Base-by-base conservation (phyloP, 2,329 filamentous ascomycete genomes). In the Colletotrichum godetiae region DNA sequence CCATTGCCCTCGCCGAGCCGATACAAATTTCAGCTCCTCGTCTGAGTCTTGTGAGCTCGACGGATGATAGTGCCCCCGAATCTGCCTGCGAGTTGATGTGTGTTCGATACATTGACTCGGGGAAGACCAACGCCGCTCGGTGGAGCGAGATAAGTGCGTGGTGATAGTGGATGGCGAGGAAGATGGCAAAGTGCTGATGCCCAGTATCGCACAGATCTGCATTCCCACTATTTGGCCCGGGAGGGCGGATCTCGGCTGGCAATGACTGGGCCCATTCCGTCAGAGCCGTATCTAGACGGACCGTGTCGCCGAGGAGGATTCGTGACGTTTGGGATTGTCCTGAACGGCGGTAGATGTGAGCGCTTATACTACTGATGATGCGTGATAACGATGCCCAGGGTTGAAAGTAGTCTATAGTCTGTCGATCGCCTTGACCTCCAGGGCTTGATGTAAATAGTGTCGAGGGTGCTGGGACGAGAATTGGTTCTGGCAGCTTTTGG, bases 121-220 rank as follows among this genome's bases (percentile, higher is more conserved):
- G 67, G 46, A 77, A 77, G 15, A 77, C 73, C 8, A 77, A 52
- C 1, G 76, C 59, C 3, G 71, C 68, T 4, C 75, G 74, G 12
- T 76, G 73, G 2, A 76, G 70, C 0, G 75, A 74, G 12, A 77
- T 76, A 1, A 76, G 72, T 1, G 76, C 75, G 33, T 76, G 65
- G 15, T 69, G 62, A 19, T 75, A 63, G 5, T 69, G 60, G 2
- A 59, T 33, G 8, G 49, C 55, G 1, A 69, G 27, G 49, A 64
- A 61, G 5, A 73, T 60, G 15, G 71, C 70, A 2, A 68, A 64
- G 5, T 76, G 67, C n/a, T 62, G 67, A 29, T 69, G 55, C 0
- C 56, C 65, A 0, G 46, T 62, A 0, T 72, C 64, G 24, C 65
- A 74, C 0, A 53, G 33, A 1, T 33, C 55, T 27, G 15, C 67